These are phyloP conservation scores for Auxenochlorella protothecoides DNA, from an alignment of 139 green algal species.

Conservation along the genomic window DNA sequence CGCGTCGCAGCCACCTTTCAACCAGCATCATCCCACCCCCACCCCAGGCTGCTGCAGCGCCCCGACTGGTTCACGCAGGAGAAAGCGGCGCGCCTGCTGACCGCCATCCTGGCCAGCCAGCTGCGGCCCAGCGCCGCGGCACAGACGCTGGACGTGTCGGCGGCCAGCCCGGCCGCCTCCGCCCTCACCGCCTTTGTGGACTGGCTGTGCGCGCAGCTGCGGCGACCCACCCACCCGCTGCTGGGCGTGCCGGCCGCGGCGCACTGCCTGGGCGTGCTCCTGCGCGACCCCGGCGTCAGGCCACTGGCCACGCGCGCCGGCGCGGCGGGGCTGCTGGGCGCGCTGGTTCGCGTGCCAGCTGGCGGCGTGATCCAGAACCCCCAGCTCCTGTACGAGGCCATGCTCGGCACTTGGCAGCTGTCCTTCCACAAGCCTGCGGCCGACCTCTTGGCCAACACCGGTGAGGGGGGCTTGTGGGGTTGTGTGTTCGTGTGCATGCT, in stretches of 20 bases:
- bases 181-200: slow-evolving; percentile 61
- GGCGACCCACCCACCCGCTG: slow-evolving; percentile 48
- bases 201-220: slow-evolving; percentile 79
- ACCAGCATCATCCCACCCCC: not conserved
- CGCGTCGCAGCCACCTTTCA: too few relatives aligned
- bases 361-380: slow-evolving; percentile 39
- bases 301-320: slow-evolving; percentile 43
- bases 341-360: slow-evolving; percentile 40
- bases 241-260: slow-evolving; percentile 44
- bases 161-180: not conserved
- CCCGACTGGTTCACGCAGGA: slow-evolving; percentile 86
- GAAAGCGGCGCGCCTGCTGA: slow-evolving; percentile 64
- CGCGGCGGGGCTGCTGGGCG: slow-evolving; percentile 51
- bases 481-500: not conserved
- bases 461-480: not conserved
- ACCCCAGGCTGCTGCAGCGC: slow-evolving; percentile 61
- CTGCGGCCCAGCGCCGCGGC: slow-evolving; percentile 4
- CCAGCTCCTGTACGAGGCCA: slow-evolving; percentile 91
- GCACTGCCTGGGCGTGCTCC: slow-evolving; percentile 55
- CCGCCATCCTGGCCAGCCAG: slow-evolving; percentile 45
- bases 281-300: slow-evolving; percentile 58
- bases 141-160: not conserved
- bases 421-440: slow-evolving; percentile 60
- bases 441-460: slow-evolving; percentile 38
- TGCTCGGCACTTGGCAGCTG: slow-evolving; percentile 85